Evolutionary conservation across 805 yeast species (phyloP), one percentile per base, ranked within the genome.

Genomic region (Starmerella geochares): DNA sequence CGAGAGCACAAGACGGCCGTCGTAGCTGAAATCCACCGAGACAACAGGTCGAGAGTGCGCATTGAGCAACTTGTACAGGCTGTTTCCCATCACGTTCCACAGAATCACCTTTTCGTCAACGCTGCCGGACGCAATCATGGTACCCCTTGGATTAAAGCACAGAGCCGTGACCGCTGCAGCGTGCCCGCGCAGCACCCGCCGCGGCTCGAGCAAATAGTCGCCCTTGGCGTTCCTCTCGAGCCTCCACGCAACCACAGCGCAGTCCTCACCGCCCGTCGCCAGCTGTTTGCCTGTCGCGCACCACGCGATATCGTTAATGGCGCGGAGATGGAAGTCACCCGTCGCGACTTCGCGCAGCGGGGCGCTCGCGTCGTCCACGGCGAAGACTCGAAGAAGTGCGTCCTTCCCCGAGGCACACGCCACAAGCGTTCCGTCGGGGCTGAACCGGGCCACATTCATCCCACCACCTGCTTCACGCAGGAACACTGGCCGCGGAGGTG

Each of bases 41-140:
- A 85, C 78, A 1, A 92, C 83, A 0, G 96, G 94, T 58, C 86
- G 96, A 0, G 94, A 78, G 66, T 90, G 98, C 0, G 97, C 96
- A 35, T 94, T 83, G 45, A 90, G 68, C 0, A 94, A 85, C 60
- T 83, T 80, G 58, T 86, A 67, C 49, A 84, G 76, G 35, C 73
- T 73, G 1, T 94, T 94, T 17, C 77, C 70, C 28, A 71, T 69
- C 2, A 82, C 76, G 65, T 90, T 96, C 98, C 98, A 90, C 2
- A 90, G 74, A 46, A 88, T 75, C 14, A 92, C 80, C 46, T 90
- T 86, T 62, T 90, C 97, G 65, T 90, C 98, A 46, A 92, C 78
- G 1, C 94, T 79, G 0, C 95, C 94, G 38, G 88, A 77, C 21
- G 84, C 78, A 14, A 92, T 63, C 20, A 92, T 65, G 54, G 86